phyloP scores from a whole-genome alignment of 2,329 filamentous ascomycete genomes.

The Pseudogymnoascus sp. region DNA sequence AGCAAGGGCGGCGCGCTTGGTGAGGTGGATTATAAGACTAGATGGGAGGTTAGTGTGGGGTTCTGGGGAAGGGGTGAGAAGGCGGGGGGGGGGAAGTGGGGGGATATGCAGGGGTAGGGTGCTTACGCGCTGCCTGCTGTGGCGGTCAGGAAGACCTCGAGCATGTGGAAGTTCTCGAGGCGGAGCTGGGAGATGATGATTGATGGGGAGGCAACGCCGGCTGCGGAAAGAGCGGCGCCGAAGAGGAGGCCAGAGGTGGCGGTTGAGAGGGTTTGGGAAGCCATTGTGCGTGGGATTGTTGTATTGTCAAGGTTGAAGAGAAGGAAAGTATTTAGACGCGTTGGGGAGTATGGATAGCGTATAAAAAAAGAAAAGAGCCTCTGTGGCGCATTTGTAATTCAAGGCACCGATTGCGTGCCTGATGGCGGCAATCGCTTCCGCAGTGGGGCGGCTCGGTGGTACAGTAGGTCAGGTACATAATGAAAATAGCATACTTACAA shows the following conservation, averaged over 20 bases:
- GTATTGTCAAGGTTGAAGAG: neutral
- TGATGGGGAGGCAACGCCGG: conserved; percentile 51
- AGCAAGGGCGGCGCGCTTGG: neutral
- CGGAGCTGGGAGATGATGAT: conserved; percentile 53
- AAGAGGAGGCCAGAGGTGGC: conserved; percentile 47
- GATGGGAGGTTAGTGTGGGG: neutral
- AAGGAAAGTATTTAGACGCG: neutral
- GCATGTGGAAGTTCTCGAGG: conserved; percentile 55
- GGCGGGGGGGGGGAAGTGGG: conserved; percentile 40
- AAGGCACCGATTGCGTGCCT: neutral
- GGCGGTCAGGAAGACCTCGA: conserved; percentile 54
- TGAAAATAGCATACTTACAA: neutral
- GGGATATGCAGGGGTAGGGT: conserved; percentile 7
- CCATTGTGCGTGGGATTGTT: neutral
- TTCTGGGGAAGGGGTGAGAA: conserved; percentile 31
- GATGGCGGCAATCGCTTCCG: neutral
- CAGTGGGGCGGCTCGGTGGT: neutral
- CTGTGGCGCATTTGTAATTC: neutral
- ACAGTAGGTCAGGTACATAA: neutral
- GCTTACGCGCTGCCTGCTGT: conserved; percentile 53
- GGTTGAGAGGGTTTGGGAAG: conserved; percentile 21
- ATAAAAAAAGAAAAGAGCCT: neutral
- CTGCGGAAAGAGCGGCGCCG: conserved; percentile 50
- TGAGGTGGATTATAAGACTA: conserved; percentile 2
- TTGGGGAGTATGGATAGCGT: neutral